A percentile compares a stretch with the other conserved stretches of the same genome.
Evolutionary conservation across 73 alveolate species (phyloP).

Genomic region (Blepharisma stoltei): DNA sequence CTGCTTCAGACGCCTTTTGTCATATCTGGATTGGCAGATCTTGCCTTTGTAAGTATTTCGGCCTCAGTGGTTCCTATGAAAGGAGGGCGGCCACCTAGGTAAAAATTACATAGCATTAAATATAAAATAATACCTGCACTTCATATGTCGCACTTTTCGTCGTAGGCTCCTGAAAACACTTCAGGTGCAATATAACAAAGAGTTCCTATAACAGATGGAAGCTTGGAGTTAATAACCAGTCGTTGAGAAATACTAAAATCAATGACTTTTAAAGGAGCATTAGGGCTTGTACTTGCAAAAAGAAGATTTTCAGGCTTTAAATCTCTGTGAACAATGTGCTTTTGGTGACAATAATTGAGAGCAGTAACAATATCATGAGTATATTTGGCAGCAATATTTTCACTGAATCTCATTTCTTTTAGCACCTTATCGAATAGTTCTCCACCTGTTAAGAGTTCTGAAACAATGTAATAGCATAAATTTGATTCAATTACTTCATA

Average conservation of each 20-base stretch:
- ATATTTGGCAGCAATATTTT: conserved; percentile 75
- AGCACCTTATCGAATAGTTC: conserved; percentile 75
- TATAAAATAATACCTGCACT: conserved; percentile 49
- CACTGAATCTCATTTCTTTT: conserved; percentile 63
- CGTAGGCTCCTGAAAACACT: conserved; percentile 43
- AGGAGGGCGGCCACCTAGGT: conserved; percentile 46
- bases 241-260: conserved; percentile 85
- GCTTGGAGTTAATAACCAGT: conserved; percentile 57
- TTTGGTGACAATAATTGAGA: conserved; percentile 80
- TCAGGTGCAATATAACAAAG: conserved; percentile 60
- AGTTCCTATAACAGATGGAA: conserved; percentile 87
- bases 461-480: neutral
- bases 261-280: conserved; percentile 72
- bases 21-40: conserved; percentile 33
- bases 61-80: conserved; percentile 41
- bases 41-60: conserved; percentile 45
- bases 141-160: conserved; percentile 60
- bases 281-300: conserved; percentile 58
- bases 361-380: conserved; percentile 79
- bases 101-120: conserved; percentile 36
- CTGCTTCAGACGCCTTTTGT: conserved; percentile 48
- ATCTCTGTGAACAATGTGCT: conserved; percentile 90
- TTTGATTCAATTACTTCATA: neutral
- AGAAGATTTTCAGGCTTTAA: conserved; percentile 90
- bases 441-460: conserved; percentile 75